Conservation (phyloP, 768 basidiomycete species). For the Inosperma sp. region DNA sequence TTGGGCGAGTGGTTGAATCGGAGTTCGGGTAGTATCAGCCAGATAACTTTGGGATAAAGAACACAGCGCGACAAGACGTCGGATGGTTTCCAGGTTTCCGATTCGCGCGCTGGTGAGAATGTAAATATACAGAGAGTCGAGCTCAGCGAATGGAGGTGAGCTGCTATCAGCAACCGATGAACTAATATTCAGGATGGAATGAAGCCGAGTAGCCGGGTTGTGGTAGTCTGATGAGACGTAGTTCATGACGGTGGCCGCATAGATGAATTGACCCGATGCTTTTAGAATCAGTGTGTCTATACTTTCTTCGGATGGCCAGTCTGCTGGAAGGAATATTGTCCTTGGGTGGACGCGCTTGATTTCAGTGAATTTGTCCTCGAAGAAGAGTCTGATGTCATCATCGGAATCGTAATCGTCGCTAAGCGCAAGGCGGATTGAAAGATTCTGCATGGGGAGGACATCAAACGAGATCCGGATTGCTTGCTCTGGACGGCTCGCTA, state of each 20-base stretch:
- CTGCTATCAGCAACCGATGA: not conserved
- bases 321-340: not conserved
- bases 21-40: no score
- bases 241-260: slow-evolving; percentile 9
- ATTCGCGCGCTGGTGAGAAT: not conserved
- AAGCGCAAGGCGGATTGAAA: not conserved
- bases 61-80: no score
- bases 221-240: slow-evolving; percentile 3
- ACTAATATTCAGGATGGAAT: slow-evolving; percentile 1
- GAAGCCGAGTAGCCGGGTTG: slow-evolving; percentile 5
- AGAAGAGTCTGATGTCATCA: slow-evolving; percentile 6
- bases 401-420: slow-evolving; percentile 6
- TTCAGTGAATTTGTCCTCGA: slow-evolving; percentile 4
- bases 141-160: not conserved
- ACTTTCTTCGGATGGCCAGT: slow-evolving; percentile 1
- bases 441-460: not conserved
- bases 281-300: slow-evolving; percentile 5
- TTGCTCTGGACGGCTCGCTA: slow-evolving; percentile 15
- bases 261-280: slow-evolving; percentile 12
- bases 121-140: not conserved
- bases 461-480: slow-evolving; percentile 5
- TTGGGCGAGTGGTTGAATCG: no score
- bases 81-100: no score
- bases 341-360: slow-evolving; percentile 6
- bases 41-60: no score